Percentiles rank a stretch among this genome's conserved stretches.
Evolutionary conservation across 2,329 filamentous ascomycete genomes (phyloP).

Genomic region (Teratosphaeria viscida): DNA sequence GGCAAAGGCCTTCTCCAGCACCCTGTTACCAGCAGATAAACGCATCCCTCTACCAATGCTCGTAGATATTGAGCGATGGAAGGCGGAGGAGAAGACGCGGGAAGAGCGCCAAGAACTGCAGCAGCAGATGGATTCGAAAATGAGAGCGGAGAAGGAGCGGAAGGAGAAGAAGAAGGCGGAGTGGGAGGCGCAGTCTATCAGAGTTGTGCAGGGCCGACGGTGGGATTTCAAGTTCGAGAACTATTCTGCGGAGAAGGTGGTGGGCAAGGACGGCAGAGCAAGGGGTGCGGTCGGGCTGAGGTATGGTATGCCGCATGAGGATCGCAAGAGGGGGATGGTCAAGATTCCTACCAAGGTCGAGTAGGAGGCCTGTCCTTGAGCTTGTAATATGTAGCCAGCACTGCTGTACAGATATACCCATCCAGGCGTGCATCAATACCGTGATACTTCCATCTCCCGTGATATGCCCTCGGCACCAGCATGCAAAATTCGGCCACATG

Average conservation of each 20-base stretch:
- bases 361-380: conserved; percentile 6
- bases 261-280: conserved; percentile 45
- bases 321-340: conserved; percentile 51
- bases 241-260: conserved; percentile 45
- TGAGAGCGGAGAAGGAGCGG: conserved; percentile 28
- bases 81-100: conserved; percentile 27
- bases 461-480: not conserved
- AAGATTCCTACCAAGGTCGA: conserved; percentile 54
- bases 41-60: conserved; percentile 55
- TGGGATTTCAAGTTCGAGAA: conserved; percentile 54
- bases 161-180: conserved; percentile 35
- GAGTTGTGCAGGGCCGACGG: conserved; percentile 38
- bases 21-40: conserved; percentile 50
- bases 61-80: conserved; percentile 39
- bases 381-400: not conserved
- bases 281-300: conserved; percentile 45
- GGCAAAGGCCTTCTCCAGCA: conserved; percentile 49
- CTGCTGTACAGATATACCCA: not conserved
- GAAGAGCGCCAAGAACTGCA: conserved; percentile 35
- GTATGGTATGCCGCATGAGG: conserved; percentile 52
- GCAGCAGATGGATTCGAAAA: conserved; percentile 24
- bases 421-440: not conserved
- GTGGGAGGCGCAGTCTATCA: conserved; percentile 32
- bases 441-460: not conserved
- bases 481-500: not conserved